A percentile compares a stretch with the other conserved stretches of the same genome.
Conservation (phyloP, 2,329 filamentous ascomycete species). For the Didymella segeticola region DNA sequence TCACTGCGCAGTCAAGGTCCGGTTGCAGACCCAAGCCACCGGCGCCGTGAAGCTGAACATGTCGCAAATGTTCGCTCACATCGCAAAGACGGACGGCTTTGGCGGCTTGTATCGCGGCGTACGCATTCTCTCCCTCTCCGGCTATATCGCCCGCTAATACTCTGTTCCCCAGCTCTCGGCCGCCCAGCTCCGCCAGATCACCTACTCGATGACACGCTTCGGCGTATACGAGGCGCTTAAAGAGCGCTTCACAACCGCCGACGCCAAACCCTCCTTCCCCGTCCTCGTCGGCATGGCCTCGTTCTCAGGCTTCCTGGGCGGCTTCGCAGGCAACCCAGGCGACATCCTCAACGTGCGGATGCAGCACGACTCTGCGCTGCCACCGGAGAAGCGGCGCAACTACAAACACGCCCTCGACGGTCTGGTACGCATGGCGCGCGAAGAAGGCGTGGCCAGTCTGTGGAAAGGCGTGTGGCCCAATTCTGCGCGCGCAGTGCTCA, state of each 20-base stretch:
- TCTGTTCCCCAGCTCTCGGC: slow-evolving; percentile 75
- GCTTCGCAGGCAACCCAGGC: slow-evolving; percentile 89
- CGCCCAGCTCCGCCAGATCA: slow-evolving; percentile 86
- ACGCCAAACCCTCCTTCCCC: slow-evolving; percentile 68
- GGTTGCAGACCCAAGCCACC: slow-evolving; percentile 78
- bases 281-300: slow-evolving; percentile 84
- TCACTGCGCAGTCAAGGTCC: slow-evolving; percentile 66
- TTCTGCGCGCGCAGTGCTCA: slow-evolving; percentile 78
- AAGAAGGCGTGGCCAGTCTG: slow-evolving; percentile 77
- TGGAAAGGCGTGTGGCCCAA: slow-evolving; percentile 90
- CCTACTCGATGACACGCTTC: slow-evolving; percentile 96
- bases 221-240: slow-evolving; percentile 97
- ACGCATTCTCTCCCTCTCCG: slow-evolving; percentile 36
- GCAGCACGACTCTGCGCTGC: slow-evolving; percentile 89
- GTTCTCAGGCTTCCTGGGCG: slow-evolving; percentile 84
- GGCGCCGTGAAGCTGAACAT: slow-evolving; percentile 77
- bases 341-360: slow-evolving; percentile 98
- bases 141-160: background rate
- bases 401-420: slow-evolving; percentile 91
- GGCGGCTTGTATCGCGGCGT: slow-evolving; percentile 84
- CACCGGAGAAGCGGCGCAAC: slow-evolving; percentile 75
- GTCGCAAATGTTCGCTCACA: slow-evolving; percentile 83
- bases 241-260: slow-evolving; percentile 63
- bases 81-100: slow-evolving; percentile 77
- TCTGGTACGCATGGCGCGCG: slow-evolving; percentile 81